Percentiles rank a stretch among this genome's conserved stretches.
These are phyloP conservation scores for Candida germanica DNA, from an alignment of 805 yeast genomes.

Conservation along the genomic window DNA sequence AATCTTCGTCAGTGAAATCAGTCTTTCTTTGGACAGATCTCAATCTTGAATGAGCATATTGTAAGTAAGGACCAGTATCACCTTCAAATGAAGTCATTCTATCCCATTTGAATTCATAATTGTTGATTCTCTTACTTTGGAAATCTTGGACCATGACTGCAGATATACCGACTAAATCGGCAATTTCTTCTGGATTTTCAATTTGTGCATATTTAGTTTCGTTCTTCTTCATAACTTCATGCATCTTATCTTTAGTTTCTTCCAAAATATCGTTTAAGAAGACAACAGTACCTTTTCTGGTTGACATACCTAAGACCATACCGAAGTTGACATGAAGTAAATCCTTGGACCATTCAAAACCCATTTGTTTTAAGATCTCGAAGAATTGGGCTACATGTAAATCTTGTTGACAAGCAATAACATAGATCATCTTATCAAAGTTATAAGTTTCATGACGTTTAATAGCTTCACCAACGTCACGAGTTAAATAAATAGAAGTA, in stretches of 20 bases:
- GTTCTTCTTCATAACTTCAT: slow-evolving; percentile 92
- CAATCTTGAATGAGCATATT: slow-evolving; percentile 96
- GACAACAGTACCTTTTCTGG: slow-evolving; percentile 98
- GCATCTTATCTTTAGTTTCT: slow-evolving; percentile 92
- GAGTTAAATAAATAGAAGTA: slow-evolving; percentile 86
- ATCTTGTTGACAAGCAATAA: slow-evolving; percentile 95
- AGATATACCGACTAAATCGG: slow-evolving; percentile 92
- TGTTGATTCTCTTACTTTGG: slow-evolving; percentile 95
- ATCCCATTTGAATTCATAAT: slow-evolving; percentile 95
- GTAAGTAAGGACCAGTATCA: slow-evolving; percentile 98
- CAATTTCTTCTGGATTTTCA: slow-evolving; percentile 89
- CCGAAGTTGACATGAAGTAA: slow-evolving; percentile 90
- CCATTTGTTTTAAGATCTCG: slow-evolving; percentile 89
- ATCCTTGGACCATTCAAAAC: slow-evolving; percentile 78
- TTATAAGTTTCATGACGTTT: slow-evolving; percentile 80
- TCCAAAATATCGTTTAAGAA: slow-evolving; percentile 90
- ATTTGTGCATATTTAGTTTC: slow-evolving; percentile 88
- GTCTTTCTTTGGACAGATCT: slow-evolving; percentile 92
- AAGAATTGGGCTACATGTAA: slow-evolving; percentile 91
- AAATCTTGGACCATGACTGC: slow-evolving; percentile 99
- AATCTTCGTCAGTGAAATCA: slow-evolving; percentile 37
- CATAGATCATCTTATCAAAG: slow-evolving; percentile 95
- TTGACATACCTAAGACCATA: slow-evolving; percentile 98
- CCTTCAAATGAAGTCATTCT: slow-evolving; percentile 98
- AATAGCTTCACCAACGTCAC: slow-evolving; percentile 96